Conservation (phyloP, 2,329 filamentous ascomycete genomes). For the Venturiaceae sp. region DNA sequence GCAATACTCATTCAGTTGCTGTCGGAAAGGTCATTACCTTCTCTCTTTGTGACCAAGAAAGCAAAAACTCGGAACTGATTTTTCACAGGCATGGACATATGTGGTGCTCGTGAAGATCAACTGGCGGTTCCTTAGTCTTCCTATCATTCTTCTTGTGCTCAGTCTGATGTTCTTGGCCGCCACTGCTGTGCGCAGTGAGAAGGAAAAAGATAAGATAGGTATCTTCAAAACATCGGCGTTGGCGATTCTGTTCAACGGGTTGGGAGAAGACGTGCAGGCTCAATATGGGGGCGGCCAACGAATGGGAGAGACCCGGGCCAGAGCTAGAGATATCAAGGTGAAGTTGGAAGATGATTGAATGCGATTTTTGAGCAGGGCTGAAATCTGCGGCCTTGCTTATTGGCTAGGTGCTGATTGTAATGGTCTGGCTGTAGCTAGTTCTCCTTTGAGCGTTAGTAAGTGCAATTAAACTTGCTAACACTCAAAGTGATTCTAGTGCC, state of each 20-base stretch:
- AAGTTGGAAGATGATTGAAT: not conserved
- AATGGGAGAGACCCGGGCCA: not conserved
- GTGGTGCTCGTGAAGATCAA: conserved; percentile 12
- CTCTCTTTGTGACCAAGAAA: no score
- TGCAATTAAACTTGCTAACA: no score
- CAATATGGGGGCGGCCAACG: not conserved
- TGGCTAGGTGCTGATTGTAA: no score
- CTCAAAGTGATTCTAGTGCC: no score
- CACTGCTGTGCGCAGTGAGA: conserved; percentile 16
- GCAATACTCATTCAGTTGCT: not conserved
- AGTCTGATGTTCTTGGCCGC: conserved; percentile 16
- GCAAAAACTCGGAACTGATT: no score
- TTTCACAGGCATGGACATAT: conserved; percentile 10
- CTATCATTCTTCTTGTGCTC: conserved; percentile 14
- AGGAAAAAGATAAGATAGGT: conserved; percentile 9
- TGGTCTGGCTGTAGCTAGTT: no score
- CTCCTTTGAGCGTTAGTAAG: no score
- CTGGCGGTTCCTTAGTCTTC: conserved; percentile 21
- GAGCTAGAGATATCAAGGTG: not conserved
- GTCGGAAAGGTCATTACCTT: conserved; percentile 3
- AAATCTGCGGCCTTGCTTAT: no score
- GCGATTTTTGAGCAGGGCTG: no score
- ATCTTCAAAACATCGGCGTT: conserved; percentile 23
- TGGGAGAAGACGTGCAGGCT: conserved; percentile 13
- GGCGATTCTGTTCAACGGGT: conserved; percentile 18